Conservation (phyloP, 345 rosid genomes). For the Populus alba region DNA sequence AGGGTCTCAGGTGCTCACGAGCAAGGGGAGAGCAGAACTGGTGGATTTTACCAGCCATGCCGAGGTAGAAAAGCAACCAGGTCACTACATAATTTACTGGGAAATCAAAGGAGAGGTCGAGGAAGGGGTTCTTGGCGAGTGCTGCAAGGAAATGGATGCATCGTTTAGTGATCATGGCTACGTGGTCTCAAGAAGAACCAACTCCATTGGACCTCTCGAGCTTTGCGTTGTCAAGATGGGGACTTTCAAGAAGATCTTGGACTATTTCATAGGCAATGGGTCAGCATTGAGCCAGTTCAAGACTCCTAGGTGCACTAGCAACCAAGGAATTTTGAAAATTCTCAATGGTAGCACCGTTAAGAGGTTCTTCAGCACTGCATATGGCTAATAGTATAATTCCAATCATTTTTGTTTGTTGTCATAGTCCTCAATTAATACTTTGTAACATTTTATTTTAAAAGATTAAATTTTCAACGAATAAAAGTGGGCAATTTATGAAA, state of each 20-base stretch:
- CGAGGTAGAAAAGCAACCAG: constrained; percentile 46
- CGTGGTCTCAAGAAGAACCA: constrained; percentile 67
- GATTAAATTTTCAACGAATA: no score
- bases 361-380: constrained; percentile 65
- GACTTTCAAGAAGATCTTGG: constrained; percentile 73
- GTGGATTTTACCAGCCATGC: constrained; percentile 94
- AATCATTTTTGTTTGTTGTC: not conserved
- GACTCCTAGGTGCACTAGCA: constrained; percentile 86
- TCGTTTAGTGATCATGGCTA: constrained; percentile 79
- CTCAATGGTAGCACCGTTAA: constrained; percentile 57
- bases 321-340: constrained; percentile 54
- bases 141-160: constrained; percentile 77
- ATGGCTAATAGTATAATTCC: constrained; percentile 13
- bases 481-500: no score
- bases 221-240: constrained; percentile 71
- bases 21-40: constrained; percentile 51
- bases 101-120: constrained; percentile 79
- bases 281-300: constrained; percentile 91
- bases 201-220: constrained; percentile 84
- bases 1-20: constrained; percentile 49
- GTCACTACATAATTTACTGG: constrained; percentile 90
- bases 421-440: not conserved
- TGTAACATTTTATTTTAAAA: no score
- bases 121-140: constrained; percentile 56
- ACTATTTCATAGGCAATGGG: constrained; percentile 63